Base-by-base conservation (phyloP, 1,284 basidiomycete species). In the Ceratobasidium sp. region DNA sequence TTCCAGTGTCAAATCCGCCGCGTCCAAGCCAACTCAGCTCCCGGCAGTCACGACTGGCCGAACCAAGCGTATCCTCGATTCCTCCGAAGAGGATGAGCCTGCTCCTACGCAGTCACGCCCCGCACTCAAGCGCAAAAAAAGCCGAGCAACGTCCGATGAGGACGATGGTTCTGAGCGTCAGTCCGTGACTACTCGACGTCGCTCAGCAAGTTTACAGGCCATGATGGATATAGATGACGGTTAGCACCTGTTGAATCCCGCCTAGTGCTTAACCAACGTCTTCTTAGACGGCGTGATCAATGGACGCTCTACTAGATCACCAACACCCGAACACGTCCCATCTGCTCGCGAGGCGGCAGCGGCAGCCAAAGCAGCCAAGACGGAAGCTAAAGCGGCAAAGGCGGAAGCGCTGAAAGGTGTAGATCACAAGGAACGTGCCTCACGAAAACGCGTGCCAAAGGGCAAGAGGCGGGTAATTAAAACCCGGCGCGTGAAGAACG, bases 151-250 rank as follows among this genome's bases (percentile, higher is more conserved):
- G 8, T 62, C 62, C 7, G 73, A 75, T 52, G 73, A 75, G 33
- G 59, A 74, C 18, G 27, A 52, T 27, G 33, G 20, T 18, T 64
- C 62, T 18, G 62, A 27, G 18, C 10, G 41, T 46, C 23, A 80
- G 80, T 46, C 84, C 83, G 10, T 88, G 4, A 84, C 83, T n/a
- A 87, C 87, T 80, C 83, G 27, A 44, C 60, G 27, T 5, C 27
- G 62, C 62, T 41, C 73, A n/a, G 62, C 62, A 79, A 90, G 89
- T 65, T 82, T 90, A 41, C 85, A 85, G 59, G 90, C 88, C 14
- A 89, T 94, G 87, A 93, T 94, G 93, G 92, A 94, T 76, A 87
- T 93, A 73, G 91, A 93, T 79, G 92, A 94, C 82, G 89, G 91
- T 91, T 73, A 48, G 87, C 80, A 8, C n/a, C 64, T 20, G 57